Evolutionary conservation across 2,329 filamentous ascomycete species (phyloP), one percentile per base, ranked within the genome.

Genomic region (Fusarium kyushuense): DNA sequence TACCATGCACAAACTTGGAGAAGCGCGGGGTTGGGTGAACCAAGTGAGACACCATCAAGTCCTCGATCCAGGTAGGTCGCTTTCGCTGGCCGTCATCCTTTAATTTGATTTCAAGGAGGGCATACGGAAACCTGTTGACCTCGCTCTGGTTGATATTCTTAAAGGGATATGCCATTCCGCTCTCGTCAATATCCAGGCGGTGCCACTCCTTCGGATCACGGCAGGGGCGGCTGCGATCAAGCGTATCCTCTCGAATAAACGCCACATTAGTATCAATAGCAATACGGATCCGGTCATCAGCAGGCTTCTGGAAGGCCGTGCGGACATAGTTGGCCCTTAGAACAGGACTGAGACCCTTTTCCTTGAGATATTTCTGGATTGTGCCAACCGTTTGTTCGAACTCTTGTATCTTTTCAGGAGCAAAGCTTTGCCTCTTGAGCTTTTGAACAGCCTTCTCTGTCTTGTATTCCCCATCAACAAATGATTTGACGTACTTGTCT

Each of bases 1-100:
- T 90, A 64, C 96, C 96, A 74, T 99, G 95, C 4, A 97, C 92
- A 73, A 98, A 99, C 79, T 99, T 99, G 74, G 94, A 97, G 81
- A 99, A 99, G 51, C 92, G 89, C 2, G 94, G 93, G 0, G 92
- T 90, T 45, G 94, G 89, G 76, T 97, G 94, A 67, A 99, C 92
- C 6, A 99, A 86, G 78, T 99, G 95, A 7, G 94, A 97, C 53
- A 88, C 86, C 88, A 97, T 97, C 71, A 99, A 82, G 71, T 99
- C 96, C 71, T 94, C 88, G 33, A 98, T 85, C 96, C 96, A 99
- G 67, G 90, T 87, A 6, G 92, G 90, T 56, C 89, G 88, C 79
- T 92, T 94, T 70, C 88, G 86, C 64, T 82, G 81, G 52, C 81
- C 83, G 64, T 87, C 86, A 61, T 91, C 89, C 74, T 88, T 90